Conservation (phyloP, 345 rosid species). For the Pugionium cornutum region DNA sequence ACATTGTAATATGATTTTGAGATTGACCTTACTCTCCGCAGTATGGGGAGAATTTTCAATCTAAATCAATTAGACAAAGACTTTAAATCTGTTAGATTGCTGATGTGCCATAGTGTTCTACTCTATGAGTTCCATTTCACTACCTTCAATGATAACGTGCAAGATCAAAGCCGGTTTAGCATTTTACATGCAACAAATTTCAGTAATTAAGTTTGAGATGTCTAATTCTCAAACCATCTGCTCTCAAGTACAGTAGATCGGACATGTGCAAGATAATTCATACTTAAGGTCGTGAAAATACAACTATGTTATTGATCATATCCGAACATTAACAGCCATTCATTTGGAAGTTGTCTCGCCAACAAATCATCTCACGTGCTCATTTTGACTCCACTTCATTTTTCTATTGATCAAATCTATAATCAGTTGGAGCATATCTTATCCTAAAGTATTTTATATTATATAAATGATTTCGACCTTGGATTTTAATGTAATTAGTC, state of each 20-base stretch:
- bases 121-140: background rate
- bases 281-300: slow-evolving; percentile 4
- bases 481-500: no score
- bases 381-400: slow-evolving; percentile 13
- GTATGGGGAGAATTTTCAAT: background rate
- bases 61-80: background rate
- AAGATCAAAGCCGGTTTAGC: no score
- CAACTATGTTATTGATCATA: slow-evolving; percentile 9
- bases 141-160: background rate
- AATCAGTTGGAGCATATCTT: slow-evolving; percentile 2
- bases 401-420: slow-evolving; percentile 1
- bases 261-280: background rate
- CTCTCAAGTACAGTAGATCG: no score
- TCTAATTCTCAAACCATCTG: no score
- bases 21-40: slow-evolving; percentile 5
- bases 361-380: slow-evolving; percentile 36
- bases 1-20: slow-evolving; percentile 11
- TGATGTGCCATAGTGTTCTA: background rate
- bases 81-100: no score
- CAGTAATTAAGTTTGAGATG: no score
- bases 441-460: background rate
- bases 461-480: background rate
- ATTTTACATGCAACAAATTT: no score
- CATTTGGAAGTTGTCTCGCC: slow-evolving; percentile 34
- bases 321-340: slow-evolving; percentile 30